These are phyloP conservation scores for Trichoderma reesei DNA, from an alignment of 495 filamentous ascomycete species.

Conservation along the genomic window DNA sequence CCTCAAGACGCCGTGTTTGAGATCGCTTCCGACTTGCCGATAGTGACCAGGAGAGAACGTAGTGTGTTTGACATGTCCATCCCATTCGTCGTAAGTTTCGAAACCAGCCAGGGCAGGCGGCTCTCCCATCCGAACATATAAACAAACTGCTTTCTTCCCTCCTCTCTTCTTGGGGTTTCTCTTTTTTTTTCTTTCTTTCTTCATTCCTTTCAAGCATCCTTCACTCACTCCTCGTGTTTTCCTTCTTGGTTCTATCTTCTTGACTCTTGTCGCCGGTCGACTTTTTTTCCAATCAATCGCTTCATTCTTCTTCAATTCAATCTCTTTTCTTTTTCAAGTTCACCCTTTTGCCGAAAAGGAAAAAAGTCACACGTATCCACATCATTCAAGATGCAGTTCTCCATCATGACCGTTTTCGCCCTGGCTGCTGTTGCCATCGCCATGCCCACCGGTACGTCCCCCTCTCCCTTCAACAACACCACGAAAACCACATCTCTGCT, in stretches of 20 bases:
- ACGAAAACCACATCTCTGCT: not conserved
- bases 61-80: conserved; percentile 12
- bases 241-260: conserved; percentile 6
- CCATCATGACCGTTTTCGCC: conserved; percentile 33
- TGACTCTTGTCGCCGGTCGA: conserved; percentile 38
- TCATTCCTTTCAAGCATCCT: conserved; percentile 10
- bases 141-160: too few species aligned
- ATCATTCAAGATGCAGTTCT: conserved; percentile 44
- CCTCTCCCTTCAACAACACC: not conserved
- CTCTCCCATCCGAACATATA: too few species aligned
- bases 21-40: conserved; percentile 13
- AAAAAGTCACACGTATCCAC: conserved; percentile 13
- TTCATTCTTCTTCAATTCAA: conserved; percentile 15
- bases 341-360: not conserved
- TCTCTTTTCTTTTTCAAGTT: conserved; percentile 6
- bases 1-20: not conserved
- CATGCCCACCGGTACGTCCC: conserved; percentile 28
- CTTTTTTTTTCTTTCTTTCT: conserved; percentile 19
- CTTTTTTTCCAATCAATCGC: conserved; percentile 26
- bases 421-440: conserved; percentile 38
- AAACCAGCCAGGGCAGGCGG: too few species aligned
- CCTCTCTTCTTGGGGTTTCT: conserved; percentile 15
- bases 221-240: conserved; percentile 9
- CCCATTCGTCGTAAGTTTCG: too few species aligned
- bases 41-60: conserved; percentile 25